A percentile compares a stretch with the other conserved stretches of the same genome.
Conservation (phyloP, 1,284 basidiomycete genomes). For the Malassezia restricta region DNA sequence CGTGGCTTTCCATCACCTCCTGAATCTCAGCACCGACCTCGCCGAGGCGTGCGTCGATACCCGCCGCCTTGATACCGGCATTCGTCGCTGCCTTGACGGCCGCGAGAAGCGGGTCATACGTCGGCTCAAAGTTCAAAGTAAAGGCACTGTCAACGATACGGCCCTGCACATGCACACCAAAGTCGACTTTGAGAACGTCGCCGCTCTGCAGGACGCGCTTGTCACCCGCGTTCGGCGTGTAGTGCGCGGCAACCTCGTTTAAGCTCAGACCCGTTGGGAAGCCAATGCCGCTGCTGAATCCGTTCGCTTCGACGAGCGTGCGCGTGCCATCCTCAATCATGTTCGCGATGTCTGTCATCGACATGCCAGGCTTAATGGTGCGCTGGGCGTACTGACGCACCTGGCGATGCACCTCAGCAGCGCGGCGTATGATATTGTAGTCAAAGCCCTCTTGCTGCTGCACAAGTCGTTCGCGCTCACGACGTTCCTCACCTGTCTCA, state of each 20-base stretch:
- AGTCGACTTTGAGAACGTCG: slow-evolving; percentile 92
- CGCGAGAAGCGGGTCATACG: slow-evolving; percentile 75
- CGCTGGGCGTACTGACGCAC: slow-evolving; percentile 70
- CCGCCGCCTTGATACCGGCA: slow-evolving; percentile 63
- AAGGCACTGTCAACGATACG: slow-evolving; percentile 92
- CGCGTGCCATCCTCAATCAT: slow-evolving; percentile 67
- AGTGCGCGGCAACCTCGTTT: slow-evolving; percentile 94
- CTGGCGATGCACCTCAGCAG: slow-evolving; percentile 81
- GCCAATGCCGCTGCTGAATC: slow-evolving; percentile 76
- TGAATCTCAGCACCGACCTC: slow-evolving; percentile 87
- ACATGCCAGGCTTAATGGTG: slow-evolving; percentile 82
- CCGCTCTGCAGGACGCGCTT: slow-evolving; percentile 69
- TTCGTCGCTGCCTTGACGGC: slow-evolving; percentile 90
- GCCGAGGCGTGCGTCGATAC: slow-evolving; percentile 86
- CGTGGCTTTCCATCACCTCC: slow-evolving; percentile 98
- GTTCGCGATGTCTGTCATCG: slow-evolving; percentile 85
- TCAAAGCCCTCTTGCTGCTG: slow-evolving; percentile 49
- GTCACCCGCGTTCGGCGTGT: slow-evolving; percentile 89
- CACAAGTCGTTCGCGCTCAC: slow-evolving; percentile 59
- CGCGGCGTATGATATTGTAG: slow-evolving; percentile 79
- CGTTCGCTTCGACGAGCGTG: slow-evolving; percentile 70
- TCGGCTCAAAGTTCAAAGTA: slow-evolving; percentile 76
- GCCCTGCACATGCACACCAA: slow-evolving; percentile 92
- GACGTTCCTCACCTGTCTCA: slow-evolving; percentile 78
- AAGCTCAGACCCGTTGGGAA: slow-evolving; percentile 89